Conservation (phyloP, 2,329 filamentous ascomycete genomes). For the Ophiobolus disseminans region DNA sequence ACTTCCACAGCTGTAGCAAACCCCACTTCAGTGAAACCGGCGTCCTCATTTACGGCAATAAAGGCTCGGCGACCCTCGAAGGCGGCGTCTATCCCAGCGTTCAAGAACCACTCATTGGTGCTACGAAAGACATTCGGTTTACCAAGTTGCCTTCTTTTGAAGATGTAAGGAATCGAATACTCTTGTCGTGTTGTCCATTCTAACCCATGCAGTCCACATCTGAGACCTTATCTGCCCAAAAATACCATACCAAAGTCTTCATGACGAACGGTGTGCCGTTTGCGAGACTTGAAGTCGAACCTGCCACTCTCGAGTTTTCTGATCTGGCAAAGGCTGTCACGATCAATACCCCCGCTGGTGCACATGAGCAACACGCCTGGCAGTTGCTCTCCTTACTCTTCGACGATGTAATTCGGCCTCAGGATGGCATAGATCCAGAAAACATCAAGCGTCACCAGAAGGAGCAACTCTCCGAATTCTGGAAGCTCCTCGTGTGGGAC, state of each 20-base stretch:
- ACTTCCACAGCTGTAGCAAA: constrained; percentile 76
- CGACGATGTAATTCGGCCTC: constrained; percentile 60
- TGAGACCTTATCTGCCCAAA: constrained; percentile 63
- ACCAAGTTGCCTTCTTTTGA: constrained; percentile 64
- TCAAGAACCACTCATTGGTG: constrained; percentile 66
- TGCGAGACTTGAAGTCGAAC: constrained; percentile 57
- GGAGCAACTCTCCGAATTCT: constrained; percentile 73
- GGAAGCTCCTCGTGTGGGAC: constrained; percentile 54
- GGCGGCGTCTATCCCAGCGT: constrained; percentile 62
- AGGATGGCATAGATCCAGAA: constrained; percentile 52
- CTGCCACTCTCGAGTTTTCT: constrained; percentile 60
- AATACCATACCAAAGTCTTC: constrained; percentile 57
- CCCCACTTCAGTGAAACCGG: constrained; percentile 81
- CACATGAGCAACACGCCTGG: constrained; percentile 80
- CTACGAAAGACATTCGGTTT: constrained; percentile 69
- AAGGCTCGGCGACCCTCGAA: constrained; percentile 51
- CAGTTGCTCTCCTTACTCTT: constrained; percentile 86
- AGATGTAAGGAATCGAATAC: constrained; percentile 44
- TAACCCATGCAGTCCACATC: constrained; percentile 59
- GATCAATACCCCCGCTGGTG: constrained; percentile 45
- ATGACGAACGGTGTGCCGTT: constrained; percentile 64
- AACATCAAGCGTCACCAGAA: constrained; percentile 54
- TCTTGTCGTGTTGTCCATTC: constrained; percentile 15
- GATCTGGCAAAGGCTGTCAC: constrained; percentile 56
- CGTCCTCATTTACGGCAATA: constrained; percentile 69